These are phyloP conservation scores for Aspergillus pseudoviridinutans DNA, from an alignment of 2,329 filamentous ascomycete genomes.

Conservation along the genomic window DNA sequence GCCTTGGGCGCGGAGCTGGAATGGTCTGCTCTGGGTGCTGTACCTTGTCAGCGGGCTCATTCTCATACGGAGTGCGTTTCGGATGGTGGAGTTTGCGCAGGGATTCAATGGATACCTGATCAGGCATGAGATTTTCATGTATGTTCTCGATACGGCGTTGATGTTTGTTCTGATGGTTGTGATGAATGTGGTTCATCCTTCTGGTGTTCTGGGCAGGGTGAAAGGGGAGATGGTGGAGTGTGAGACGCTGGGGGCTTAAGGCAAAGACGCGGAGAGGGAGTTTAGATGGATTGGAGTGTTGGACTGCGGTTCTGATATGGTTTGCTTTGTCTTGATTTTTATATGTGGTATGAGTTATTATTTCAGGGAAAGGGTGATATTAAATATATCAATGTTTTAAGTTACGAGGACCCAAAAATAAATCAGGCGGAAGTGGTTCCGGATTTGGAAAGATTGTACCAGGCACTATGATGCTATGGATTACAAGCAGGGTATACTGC, in stretches of 20 bases:
- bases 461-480: no score
- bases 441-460: no score
- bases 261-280: not conserved
- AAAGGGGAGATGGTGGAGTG: not conserved
- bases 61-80: not conserved
- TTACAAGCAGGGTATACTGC: no score
- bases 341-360: not conserved
- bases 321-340: not conserved
- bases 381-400: no score
- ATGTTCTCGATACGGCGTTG: not conserved
- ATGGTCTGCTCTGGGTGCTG: not conserved
- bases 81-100: not conserved
- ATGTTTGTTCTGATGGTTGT: not conserved
- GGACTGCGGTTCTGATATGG: not conserved
- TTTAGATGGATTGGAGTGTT: not conserved
- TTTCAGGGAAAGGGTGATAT: not conserved
- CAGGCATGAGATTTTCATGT: not conserved
- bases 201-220: constrained; percentile 22
- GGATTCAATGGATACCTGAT: not conserved
- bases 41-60: not conserved
- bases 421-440: no score
- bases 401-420: no score
- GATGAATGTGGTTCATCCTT: constrained; percentile 2
- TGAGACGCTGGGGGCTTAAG: not conserved
- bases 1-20: not conserved